Conservation (phyloP, 345 rosid genomes). For the Populus simonii region DNA sequence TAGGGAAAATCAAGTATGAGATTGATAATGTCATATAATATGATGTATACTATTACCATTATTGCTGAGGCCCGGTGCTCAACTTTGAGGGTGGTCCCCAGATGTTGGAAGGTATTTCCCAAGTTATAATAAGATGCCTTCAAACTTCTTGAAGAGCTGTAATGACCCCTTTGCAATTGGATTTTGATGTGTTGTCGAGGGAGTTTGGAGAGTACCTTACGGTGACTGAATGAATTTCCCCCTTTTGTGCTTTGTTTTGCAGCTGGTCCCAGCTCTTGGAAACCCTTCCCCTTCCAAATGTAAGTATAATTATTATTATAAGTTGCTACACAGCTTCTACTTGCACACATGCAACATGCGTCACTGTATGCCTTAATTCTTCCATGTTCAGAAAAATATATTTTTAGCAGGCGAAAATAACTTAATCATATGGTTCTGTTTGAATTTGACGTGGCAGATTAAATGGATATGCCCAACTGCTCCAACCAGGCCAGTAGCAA, state of each 20-base stretch:
- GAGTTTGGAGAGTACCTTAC: not conserved
- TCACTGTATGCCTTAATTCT: slow-evolving; percentile 3
- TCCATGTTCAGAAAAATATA: not conserved
- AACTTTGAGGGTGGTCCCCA: slow-evolving; percentile 26
- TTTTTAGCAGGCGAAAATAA: not conserved
- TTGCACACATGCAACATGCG: slow-evolving; percentile 1
- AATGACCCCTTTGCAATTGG: not conserved
- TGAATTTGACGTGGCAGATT: slow-evolving; percentile 15
- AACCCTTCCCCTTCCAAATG: slow-evolving; percentile 65
- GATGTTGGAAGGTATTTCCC: slow-evolving; percentile 4
- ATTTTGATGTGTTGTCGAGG: slow-evolving; percentile 8
- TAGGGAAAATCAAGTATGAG: slow-evolving; percentile 8
- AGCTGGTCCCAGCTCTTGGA: slow-evolving; percentile 73
- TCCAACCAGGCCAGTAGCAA: slow-evolving; percentile 20
- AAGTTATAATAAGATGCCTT: slow-evolving; percentile 7
- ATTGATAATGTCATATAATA: slow-evolving; percentile 8
- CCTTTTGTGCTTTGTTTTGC: slow-evolving; percentile 31
- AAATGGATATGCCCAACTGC: slow-evolving; percentile 27
- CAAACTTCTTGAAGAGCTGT: not conserved
- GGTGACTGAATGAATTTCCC: slow-evolving; percentile 13
- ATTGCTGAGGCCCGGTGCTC: slow-evolving; percentile 9
- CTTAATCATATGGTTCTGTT: not conserved
- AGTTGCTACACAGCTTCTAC: slow-evolving; percentile 7
- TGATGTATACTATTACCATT: slow-evolving; percentile 2
- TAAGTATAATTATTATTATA: slow-evolving; percentile 27